Evolutionary conservation across 768 basidiomycete species (phyloP).

Genomic region (Amanita subjunquillea): DNA sequence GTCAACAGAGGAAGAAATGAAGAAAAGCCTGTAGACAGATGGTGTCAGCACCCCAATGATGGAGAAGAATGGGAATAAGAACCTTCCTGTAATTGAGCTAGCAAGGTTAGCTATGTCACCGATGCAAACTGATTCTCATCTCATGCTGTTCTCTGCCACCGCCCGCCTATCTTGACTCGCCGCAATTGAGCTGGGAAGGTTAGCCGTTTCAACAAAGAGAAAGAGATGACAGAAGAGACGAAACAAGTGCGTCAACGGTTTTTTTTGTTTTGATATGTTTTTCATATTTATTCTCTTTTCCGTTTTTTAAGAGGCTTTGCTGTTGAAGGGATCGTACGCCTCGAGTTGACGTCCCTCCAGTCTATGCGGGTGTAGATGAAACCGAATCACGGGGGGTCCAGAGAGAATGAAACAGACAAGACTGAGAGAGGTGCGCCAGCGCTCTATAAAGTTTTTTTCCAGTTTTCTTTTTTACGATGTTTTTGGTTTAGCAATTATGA

Average conservation of each 20-base stretch:
- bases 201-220: too few relatives aligned
- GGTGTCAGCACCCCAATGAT: not conserved
- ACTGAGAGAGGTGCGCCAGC: not conserved
- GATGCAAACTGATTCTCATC: too few relatives aligned
- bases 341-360: not conserved
- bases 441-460: not conserved
- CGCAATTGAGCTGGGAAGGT: too few relatives aligned
- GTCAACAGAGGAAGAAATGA: not conserved
- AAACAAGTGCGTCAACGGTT: too few relatives aligned
- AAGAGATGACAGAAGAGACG: too few relatives aligned
- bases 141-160: too few relatives aligned
- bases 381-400: not conserved
- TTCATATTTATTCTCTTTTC: not conserved
- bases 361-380: not conserved
- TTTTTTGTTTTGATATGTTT: too few relatives aligned
- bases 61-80: not conserved
- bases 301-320: not conserved
- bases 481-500: not conserved
- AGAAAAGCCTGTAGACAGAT: not conserved
- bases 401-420: not conserved
- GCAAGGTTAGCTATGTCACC: not conserved
- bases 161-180: too few relatives aligned
- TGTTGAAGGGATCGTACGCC: not conserved
- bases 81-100: not conserved
- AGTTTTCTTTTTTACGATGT: not conserved